These are phyloP conservation scores for Amniculicola lignicola DNA, from an alignment of 495 filamentous ascomycete species.

Conservation along the genomic window DNA sequence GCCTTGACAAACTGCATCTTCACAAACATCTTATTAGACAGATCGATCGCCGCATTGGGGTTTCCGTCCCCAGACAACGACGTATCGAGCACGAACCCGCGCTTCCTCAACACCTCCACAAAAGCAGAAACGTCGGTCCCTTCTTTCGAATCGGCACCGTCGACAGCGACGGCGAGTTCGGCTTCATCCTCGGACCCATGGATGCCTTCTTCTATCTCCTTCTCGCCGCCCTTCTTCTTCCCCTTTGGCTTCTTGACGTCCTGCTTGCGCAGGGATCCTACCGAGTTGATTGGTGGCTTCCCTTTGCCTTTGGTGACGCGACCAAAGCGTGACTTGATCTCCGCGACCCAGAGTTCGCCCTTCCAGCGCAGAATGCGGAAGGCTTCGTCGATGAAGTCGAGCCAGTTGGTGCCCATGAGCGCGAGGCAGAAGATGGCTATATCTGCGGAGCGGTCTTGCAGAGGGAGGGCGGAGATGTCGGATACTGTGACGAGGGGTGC, in stretches of 20 bases:
- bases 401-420: constrained; percentile 98
- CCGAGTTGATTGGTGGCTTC: constrained; percentile 50
- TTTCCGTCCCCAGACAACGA: constrained; percentile 44
- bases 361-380: constrained; percentile 83
- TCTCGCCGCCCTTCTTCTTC: constrained; percentile 43
- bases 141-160: constrained; percentile 51
- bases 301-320: constrained; percentile 59
- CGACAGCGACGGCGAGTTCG: constrained; percentile 38
- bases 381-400: constrained; percentile 93
- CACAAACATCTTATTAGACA: constrained; percentile 97
- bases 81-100: constrained; percentile 71
- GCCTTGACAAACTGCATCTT: constrained; percentile 89
- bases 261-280: constrained; percentile 38
- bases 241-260: constrained; percentile 51
- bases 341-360: constrained; percentile 93
- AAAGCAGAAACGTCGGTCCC: constrained; percentile 89
- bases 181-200: constrained; percentile 22
- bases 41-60: constrained; percentile 61
- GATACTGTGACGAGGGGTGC: constrained; percentile 71
- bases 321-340: constrained; percentile 90
- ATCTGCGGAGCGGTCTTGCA: constrained; percentile 69
- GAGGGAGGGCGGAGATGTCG: constrained; percentile 79
- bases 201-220: constrained; percentile 44
- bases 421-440: constrained; percentile 91
- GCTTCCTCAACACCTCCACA: constrained; percentile 69